Base-by-base conservation (phyloP, 345 rosid genomes). In the Pseudoturritis turrita region DNA sequence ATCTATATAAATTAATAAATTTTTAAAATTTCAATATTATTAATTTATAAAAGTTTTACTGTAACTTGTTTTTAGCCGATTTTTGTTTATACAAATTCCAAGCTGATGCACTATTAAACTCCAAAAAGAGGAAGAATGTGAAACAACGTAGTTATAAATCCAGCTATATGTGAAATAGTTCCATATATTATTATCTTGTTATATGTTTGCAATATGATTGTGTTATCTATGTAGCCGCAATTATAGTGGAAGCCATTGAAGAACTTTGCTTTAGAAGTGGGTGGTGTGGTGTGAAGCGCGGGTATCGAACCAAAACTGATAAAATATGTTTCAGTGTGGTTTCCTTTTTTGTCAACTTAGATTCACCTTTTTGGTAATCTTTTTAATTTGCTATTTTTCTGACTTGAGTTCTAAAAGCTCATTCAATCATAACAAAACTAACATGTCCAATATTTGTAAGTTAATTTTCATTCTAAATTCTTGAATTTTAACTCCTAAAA, bases 211-310 rank as follows among this genome's bases (percentile, higher is more conserved):
- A 28, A 18, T 14, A 36, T 22, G 3, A 10, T 4, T 8, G 40
- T 45, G 44, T 28, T 12, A 50, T 29, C 52, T 70, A 25, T 70
- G 15, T 13, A 18, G 29, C 0, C 41, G 4, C 19, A 61, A 28
- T 39, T 14, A 19, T 14, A 10, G 47, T 71, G 43, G 57, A 35
- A 58, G 57, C 26, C 36, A 39, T 10, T 15, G 50, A 59, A 47
- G 22, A 47, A 47, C 8, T 17, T 47, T 3, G 40, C 40, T 3
- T 45, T 45, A 35, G 54, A 28, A 18, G 49, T 59, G 65, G 49
- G 44, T 31, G 33, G 63, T n/a, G 52, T 49, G 51, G 75, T 50
- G 75, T 60, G 60, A 70, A 49, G 60, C 68, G 29, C 67, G 10
- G 50, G 54, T 52, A 23, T 43, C 63, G 21, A 41, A 43, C 70